Conservation (phyloP, 768 basidiomycete species). For the Dioszegia hungarica region DNA sequence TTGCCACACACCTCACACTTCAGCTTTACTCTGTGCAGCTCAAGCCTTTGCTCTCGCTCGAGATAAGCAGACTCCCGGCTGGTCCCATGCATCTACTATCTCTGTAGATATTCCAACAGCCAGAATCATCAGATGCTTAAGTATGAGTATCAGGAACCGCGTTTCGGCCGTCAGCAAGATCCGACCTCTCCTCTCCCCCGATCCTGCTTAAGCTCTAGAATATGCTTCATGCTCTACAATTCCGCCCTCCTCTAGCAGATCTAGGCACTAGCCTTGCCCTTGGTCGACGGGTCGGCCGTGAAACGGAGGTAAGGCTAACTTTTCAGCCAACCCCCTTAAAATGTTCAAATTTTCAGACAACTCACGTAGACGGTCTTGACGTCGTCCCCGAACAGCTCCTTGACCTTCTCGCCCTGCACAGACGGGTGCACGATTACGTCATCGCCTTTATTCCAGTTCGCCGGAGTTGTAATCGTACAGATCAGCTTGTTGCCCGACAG, state of each 20-base stretch:
- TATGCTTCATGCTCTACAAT: no score
- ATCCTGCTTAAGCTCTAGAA: no score
- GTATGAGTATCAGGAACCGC: no score
- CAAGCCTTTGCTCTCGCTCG: no score
- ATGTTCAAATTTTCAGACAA: slow-evolving; percentile 1
- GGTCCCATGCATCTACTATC: no score
- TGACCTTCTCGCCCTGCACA: slow-evolving; percentile 81
- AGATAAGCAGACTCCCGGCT: no score
- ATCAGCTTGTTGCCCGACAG: background rate
- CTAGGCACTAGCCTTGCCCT: slow-evolving; percentile 9
- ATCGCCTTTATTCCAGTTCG: slow-evolving; percentile 53
- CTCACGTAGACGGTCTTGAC: slow-evolving; percentile 68
- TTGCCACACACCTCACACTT: no score
- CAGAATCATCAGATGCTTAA: no score
- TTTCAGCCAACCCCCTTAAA: background rate
- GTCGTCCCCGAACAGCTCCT: slow-evolving; percentile 79
- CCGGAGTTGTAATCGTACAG: slow-evolving; percentile 71
- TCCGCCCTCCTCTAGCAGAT: background rate
- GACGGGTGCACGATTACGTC: slow-evolving; percentile 78
- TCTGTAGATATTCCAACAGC: no score
- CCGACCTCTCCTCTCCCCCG: no score
- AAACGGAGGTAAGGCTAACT: slow-evolving; percentile 74
- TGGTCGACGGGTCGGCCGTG: slow-evolving; percentile 46
- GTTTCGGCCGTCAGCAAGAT: no score
- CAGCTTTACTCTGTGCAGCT: no score